Base-by-base conservation (phyloP, 2,329 filamentous ascomycete species). In the Acrodontium crateriforme region DNA sequence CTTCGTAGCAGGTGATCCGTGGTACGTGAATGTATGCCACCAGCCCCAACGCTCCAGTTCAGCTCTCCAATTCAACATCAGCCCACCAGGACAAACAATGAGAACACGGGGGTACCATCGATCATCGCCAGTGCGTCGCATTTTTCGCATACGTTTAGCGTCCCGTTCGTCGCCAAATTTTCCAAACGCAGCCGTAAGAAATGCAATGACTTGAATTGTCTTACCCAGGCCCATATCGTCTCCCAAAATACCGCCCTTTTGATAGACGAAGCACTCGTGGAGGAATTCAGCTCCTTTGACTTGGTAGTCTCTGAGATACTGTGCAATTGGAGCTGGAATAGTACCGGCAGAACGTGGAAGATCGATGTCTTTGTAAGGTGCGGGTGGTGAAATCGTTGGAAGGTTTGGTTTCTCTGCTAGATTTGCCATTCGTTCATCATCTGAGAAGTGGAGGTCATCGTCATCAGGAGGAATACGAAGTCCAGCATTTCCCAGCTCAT, bases 161-260 rank as follows among this genome's bases (percentile, higher is more conserved):
- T 98, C 89, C 27, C 83, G 65, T 50, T 85, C 78, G 42, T 93
- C 87, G 1, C 76, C 87, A 1, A 80, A 91, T 57, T 98, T 98
- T 6, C 89, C 89, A 50, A 93, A 98, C 0, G 84, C 85, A 1
- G 75, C 83, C 0, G 83, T 81, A 13, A 98, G 61, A 40, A 98
- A 95, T 0, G 85, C 80, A 32, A 84, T 89, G 15, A 98, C 82
- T 53, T 98, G 89, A 2, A 98, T 82, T 0, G 89, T 98, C 55
- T 98, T 98, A 1, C 89, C 89, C 17, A 98, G 56, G 12, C 89
- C 89, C 89, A 98, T 98, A 46, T 98, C 89, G 48, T 98, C 89
- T 3, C 87, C 85, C 0, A 98, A 65, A 13, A 98, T 80, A 2
- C 80, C 83, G 1, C 89, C 89, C 42, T 77, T 78, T 47, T 98